phyloP scores from a whole-genome alignment of 2,329 filamentous ascomycete species.

The Rhinocladiella mackenziei region DNA sequence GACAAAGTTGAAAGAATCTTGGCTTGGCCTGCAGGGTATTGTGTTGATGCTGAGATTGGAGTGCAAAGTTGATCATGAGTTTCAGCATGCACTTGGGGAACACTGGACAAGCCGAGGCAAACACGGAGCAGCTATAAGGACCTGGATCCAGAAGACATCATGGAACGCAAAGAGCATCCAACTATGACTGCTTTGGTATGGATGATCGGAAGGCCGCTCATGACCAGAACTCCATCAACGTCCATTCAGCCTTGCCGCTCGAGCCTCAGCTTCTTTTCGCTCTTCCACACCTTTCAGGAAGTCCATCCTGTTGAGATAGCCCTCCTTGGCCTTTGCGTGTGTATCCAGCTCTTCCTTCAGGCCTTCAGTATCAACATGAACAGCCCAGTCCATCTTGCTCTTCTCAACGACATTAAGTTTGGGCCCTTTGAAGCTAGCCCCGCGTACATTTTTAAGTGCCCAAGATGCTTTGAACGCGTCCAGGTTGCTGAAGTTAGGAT shows the following conservation, averaged over 20 bases:
- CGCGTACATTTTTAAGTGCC: slow-evolving; percentile 26
- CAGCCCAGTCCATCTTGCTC: slow-evolving; percentile 61
- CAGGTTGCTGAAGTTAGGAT: slow-evolving; percentile 38
- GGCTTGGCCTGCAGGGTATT: too few relatives aligned
- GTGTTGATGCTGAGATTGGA: too few relatives aligned
- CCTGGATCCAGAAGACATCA: too few relatives aligned
- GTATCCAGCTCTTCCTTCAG: slow-evolving; percentile 59
- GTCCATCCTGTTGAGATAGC: slow-evolving; percentile 59
- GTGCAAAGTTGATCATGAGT: too few relatives aligned
- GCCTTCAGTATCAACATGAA: slow-evolving; percentile 59
- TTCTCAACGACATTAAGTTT: slow-evolving; percentile 66
- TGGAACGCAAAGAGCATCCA: too few relatives aligned
- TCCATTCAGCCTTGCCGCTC: slow-evolving; percentile 48
- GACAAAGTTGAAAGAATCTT: too few relatives aligned
- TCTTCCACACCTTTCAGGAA: slow-evolving; percentile 58
- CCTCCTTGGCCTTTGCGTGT: slow-evolving; percentile 59
- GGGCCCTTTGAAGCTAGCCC: slow-evolving; percentile 44
- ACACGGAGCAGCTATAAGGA: too few relatives aligned
- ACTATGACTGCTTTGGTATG: too few relatives aligned
- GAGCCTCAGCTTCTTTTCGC: slow-evolving; percentile 54
- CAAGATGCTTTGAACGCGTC: slow-evolving; percentile 33
- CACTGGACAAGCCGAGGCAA: too few relatives aligned
- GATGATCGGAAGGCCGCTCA: too few relatives aligned
- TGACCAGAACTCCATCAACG: slow-evolving; percentile 1
- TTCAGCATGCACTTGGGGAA: too few relatives aligned